phyloP scores from a whole-genome alignment of 2,329 filamentous ascomycete genomes.

The Colletotrichum chlorophyti region DNA sequence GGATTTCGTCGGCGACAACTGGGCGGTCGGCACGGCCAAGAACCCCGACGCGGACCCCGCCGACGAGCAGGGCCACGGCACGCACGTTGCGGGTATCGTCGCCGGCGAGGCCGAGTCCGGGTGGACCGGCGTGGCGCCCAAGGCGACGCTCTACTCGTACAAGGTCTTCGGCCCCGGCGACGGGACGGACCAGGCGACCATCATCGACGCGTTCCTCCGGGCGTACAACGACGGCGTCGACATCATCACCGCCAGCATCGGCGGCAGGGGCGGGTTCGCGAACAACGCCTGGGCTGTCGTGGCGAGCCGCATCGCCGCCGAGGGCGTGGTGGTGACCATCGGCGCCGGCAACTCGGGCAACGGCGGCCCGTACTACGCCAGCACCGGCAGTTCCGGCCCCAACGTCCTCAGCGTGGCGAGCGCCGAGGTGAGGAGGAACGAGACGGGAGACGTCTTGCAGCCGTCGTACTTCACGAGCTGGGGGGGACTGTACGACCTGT shows the following conservation, averaged over 20 bases:
- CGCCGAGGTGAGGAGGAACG: slow-evolving; percentile 32
- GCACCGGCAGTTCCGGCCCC: slow-evolving; percentile 44
- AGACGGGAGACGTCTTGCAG: slow-evolving; percentile 1
- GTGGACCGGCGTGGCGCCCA: slow-evolving; percentile 34
- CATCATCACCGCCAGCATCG: slow-evolving; percentile 36
- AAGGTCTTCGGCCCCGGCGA: slow-evolving; percentile 33
- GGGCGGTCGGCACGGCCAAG: slow-evolving; percentile 34
- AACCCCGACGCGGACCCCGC: slow-evolving; percentile 42
- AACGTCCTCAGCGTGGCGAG: slow-evolving; percentile 49
- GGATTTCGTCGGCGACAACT: slow-evolving; percentile 49
- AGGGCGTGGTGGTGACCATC: slow-evolving; percentile 49
- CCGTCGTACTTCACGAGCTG: slow-evolving; percentile 48
- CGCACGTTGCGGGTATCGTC: slow-evolving; percentile 40
- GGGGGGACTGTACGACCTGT: slow-evolving; percentile 38
- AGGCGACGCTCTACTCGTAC: slow-evolving; percentile 32
- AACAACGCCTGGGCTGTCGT: slow-evolving; percentile 45
- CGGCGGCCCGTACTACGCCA: slow-evolving; percentile 46
- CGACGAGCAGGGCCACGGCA: slow-evolving; percentile 37
- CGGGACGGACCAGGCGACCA: slow-evolving; percentile 21
- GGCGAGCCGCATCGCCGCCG: slow-evolving; percentile 47
- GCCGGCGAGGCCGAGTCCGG: slow-evolving; percentile 32
- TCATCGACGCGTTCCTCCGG: slow-evolving; percentile 32
- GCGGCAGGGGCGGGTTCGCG: slow-evolving; percentile 35
- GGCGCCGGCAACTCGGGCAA: slow-evolving; percentile 49
- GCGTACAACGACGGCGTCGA: slow-evolving; percentile 39